Conservation (phyloP, 805 yeast species). For the Wickerhamiella spandovensis region DNA sequence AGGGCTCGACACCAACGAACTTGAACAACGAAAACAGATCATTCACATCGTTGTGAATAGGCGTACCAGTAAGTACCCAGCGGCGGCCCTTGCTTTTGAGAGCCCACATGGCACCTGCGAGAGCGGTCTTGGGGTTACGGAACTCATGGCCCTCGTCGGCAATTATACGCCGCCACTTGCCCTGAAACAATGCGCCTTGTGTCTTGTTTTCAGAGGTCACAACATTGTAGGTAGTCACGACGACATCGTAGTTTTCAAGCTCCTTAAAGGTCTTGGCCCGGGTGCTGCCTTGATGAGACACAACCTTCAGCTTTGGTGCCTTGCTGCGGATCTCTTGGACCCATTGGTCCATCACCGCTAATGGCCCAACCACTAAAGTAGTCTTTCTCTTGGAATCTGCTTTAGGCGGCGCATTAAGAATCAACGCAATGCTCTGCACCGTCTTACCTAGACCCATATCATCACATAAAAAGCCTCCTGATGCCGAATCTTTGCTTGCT, state of each 20-base stretch:
- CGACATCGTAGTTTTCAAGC: conserved; percentile 23
- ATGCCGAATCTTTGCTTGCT: conserved; percentile 13
- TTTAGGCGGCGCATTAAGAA: conserved; percentile 29
- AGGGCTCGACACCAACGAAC: conserved; percentile 26
- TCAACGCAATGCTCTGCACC: conserved; percentile 58
- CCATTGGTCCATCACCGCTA: conserved; percentile 33
- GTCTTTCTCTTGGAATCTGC: conserved; percentile 9
- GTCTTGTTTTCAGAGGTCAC: conserved; percentile 20
- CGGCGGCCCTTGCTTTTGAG: conserved; percentile 31
- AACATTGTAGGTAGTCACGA: conserved; percentile 25
- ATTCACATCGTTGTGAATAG: conserved; percentile 41
- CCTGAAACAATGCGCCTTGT: conserved; percentile 19
- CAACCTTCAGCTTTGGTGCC: conserved; percentile 25
- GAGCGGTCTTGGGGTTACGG: conserved; percentile 36
- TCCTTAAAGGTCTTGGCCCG: conserved; percentile 13
- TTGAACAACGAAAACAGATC: conserved; percentile 40
- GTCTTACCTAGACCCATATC: conserved; percentile 91
- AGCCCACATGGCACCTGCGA: conserved; percentile 33
- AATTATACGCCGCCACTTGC: conserved; percentile 40
- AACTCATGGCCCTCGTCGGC: conserved; percentile 56
- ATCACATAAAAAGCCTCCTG: conserved; percentile 63
- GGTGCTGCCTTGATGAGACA: conserved; percentile 24
- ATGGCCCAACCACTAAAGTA: conserved; percentile 32
- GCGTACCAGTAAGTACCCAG: conserved; percentile 56
- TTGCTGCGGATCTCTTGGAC: conserved; percentile 25